phyloP scores from a whole-genome alignment of 176 grass and related monocot genomes.

The Coix lacrymajobi region DNA sequence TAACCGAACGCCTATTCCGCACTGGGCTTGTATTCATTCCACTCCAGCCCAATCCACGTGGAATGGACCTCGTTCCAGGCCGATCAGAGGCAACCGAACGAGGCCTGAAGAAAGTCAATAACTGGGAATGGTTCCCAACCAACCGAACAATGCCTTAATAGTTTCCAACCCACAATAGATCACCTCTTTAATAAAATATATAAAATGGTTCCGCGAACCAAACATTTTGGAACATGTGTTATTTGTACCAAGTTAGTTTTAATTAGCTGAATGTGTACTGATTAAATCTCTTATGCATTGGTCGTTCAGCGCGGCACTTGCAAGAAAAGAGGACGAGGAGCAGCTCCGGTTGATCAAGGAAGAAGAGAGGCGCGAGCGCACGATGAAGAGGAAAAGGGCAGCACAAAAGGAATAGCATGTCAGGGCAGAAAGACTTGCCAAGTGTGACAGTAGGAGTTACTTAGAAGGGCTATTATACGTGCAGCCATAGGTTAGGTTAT shows the following conservation, averaged over 20 bases:
- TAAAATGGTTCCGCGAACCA: neutral
- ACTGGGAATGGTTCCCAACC: too few species aligned
- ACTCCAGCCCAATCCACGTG: too few species aligned
- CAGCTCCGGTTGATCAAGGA: conserved; percentile 57
- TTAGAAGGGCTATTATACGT: neutral
- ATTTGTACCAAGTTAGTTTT: neutral
- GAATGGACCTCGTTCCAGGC: too few species aligned
- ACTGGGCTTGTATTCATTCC: too few species aligned
- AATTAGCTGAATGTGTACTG: neutral
- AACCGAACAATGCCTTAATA: too few species aligned
- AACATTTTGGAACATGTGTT: neutral
- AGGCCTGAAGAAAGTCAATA: too few species aligned
- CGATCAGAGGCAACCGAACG: too few species aligned
- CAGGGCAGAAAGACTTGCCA: neutral
- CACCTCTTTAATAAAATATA: neutral
- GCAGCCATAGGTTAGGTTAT: neutral
- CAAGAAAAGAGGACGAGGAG: conserved; percentile 65
- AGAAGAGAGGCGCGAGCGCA: conserved; percentile 44
- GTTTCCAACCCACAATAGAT: neutral
- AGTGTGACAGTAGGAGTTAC: neutral
- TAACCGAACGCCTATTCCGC: too few species aligned
- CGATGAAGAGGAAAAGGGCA: conserved; percentile 40
- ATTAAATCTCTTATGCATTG: neutral
- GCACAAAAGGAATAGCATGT: neutral
- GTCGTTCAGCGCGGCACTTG: conserved; percentile 52